Evolutionary conservation across 139 green algal genomes (phyloP).

Genomic region (Tetraselmis chui): DNA sequence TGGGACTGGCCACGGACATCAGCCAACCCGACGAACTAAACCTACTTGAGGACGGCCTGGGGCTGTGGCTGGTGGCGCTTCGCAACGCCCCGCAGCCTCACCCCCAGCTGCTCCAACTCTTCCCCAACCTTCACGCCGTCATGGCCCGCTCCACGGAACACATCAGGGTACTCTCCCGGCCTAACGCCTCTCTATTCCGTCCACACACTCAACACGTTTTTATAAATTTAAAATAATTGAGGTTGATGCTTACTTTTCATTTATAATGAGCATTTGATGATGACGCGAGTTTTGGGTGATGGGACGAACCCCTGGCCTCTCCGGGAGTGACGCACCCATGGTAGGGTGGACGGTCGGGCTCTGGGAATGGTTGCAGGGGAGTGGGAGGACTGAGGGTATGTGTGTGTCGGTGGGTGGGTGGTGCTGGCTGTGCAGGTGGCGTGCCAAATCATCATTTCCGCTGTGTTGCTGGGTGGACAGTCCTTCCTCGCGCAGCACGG

Average conservation of each 20-base stretch:
- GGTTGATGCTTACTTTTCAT: no score
- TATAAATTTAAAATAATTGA: no score
- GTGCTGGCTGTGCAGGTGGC: constrained; percentile 35
- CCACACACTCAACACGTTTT: no score
- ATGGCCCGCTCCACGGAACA: constrained; percentile 55
- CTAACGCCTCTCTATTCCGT: no score
- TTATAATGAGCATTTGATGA: no score
- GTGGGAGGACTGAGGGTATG: no score
- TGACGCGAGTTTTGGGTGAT: no score
- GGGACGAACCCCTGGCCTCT: no score
- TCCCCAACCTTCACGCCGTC: constrained; percentile 43
- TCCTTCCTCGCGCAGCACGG: constrained; percentile 59
- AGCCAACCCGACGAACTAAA: constrained; percentile 64
- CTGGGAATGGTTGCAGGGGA: no score
- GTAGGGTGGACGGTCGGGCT: no score
- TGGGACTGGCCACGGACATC: constrained; percentile 59
- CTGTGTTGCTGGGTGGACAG: constrained; percentile 55
- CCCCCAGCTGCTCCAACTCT: constrained; percentile 44
- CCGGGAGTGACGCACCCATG: no score
- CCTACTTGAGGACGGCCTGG: constrained; percentile 83
- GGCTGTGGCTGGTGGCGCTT: constrained; percentile 79
- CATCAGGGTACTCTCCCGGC: background rate
- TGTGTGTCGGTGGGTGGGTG: constrained; percentile 20
- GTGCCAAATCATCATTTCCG: constrained; percentile 40
- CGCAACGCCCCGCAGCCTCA: constrained; percentile 55